phyloP scores from a whole-genome alignment of 768 basidiomycete species.

The Boletus subparvulus region DNA sequence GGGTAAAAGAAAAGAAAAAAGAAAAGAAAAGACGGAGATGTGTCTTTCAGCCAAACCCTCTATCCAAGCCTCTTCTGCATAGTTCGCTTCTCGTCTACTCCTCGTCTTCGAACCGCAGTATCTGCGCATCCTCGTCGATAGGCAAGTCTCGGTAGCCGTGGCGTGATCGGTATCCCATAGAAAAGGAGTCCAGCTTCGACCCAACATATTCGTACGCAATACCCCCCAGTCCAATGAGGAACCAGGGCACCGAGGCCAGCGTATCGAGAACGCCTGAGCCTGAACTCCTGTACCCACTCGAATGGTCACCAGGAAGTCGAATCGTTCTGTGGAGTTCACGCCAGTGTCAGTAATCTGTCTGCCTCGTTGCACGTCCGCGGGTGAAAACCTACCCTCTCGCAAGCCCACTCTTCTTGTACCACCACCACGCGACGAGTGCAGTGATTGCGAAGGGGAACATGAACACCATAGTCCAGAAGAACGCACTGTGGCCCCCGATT shows the following conservation, averaged over 20 bases:
- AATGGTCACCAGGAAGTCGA: slow-evolving; percentile 60
- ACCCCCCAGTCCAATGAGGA: slow-evolving; percentile 73
- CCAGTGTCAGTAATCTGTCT: slow-evolving; percentile 3
- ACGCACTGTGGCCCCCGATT: slow-evolving; percentile 61
- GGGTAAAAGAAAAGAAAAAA: neutral
- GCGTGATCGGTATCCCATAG: slow-evolving; percentile 44
- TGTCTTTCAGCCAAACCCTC: neutral
- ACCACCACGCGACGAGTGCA: slow-evolving; percentile 76
- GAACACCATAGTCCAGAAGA: slow-evolving; percentile 85
- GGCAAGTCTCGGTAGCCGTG: slow-evolving; percentile 76
- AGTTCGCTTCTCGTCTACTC: slow-evolving; percentile 30
- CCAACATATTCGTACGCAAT: slow-evolving; percentile 69
- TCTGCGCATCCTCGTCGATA: slow-evolving; percentile 86
- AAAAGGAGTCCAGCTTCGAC: slow-evolving; percentile 42
- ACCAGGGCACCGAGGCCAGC: slow-evolving; percentile 88
- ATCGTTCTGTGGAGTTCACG: slow-evolving; percentile 53
- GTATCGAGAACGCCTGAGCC: slow-evolving; percentile 62
- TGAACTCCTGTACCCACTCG: slow-evolving; percentile 30
- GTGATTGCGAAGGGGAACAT: slow-evolving; percentile 77
- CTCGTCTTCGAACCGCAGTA: slow-evolving; percentile 83
- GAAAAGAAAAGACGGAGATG: neutral
- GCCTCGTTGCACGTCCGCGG: neutral
- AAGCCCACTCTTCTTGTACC: slow-evolving; percentile 70
- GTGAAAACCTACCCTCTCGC: slow-evolving; percentile 63
- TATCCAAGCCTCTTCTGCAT: neutral